Percentiles rank a stretch among this genome's conserved stretches.
phyloP scores from a whole-genome alignment of 1,284 basidiomycete genomes.

The Irpex sp. region DNA sequence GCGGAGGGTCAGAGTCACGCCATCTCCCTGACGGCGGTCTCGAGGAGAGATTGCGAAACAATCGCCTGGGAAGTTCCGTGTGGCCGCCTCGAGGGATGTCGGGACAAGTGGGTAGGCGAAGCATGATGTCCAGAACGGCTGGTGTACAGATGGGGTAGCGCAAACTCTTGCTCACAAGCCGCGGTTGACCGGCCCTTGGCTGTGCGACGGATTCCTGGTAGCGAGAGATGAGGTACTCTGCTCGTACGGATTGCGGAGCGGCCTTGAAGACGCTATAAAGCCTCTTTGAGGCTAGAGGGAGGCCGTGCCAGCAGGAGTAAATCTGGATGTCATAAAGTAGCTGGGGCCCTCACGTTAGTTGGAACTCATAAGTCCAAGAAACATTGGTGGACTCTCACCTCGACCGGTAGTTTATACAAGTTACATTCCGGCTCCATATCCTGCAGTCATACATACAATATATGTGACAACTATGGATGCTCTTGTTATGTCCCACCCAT shows the following conservation, averaged over 20 bases:
- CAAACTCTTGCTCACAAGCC: slow-evolving; percentile 47
- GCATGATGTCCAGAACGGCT: slow-evolving; percentile 50
- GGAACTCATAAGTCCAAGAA: background rate
- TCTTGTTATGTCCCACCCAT: too few species aligned
- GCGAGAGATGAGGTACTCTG: slow-evolving; percentile 51
- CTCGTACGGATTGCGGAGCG: slow-evolving; percentile 50
- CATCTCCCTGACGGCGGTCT: slow-evolving; percentile 29
- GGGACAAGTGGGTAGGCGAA: slow-evolving; percentile 24
- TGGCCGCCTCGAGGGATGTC: background rate
- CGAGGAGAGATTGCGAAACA: slow-evolving; percentile 53
- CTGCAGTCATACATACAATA: background rate
- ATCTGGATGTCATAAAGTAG: slow-evolving; percentile 74
- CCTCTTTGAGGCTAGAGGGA: slow-evolving; percentile 54
- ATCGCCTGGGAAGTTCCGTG: slow-evolving; percentile 52
- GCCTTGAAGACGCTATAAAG: slow-evolving; percentile 50
- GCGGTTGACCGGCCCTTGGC: slow-evolving; percentile 21
- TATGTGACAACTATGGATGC: too few species aligned
- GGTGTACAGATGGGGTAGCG: slow-evolving; percentile 64
- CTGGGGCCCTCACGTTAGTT: slow-evolving; percentile 32
- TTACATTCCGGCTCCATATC: background rate
- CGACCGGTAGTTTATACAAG: background rate
- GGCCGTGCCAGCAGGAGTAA: slow-evolving; percentile 51
- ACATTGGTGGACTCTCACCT: background rate
- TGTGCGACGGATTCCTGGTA: background rate
- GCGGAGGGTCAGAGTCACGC: slow-evolving; percentile 44